Conservation (phyloP, 73 alveolate genomes). For the Uronychia binucleata region DNA sequence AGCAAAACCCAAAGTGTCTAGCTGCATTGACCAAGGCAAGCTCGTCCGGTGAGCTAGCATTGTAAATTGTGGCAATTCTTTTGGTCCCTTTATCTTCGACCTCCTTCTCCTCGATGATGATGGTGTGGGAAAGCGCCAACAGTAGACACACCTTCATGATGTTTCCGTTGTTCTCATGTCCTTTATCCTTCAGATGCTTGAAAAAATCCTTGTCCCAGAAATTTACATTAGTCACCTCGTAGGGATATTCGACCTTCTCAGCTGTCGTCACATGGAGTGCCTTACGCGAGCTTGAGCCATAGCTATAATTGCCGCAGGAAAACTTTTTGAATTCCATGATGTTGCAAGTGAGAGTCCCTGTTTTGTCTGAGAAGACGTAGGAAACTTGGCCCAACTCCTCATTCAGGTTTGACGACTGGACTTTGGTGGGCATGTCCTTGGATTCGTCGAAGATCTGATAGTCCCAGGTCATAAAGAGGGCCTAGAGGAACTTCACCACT, state of each 20-base stretch:
- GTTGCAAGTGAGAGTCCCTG: conserved; percentile 95
- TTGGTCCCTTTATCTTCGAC: conserved; percentile 68
- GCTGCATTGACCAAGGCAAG: conserved; percentile 83
- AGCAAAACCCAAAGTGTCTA: conserved; percentile 60
- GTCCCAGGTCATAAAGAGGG: conserved; percentile 60
- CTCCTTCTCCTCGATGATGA: conserved; percentile 15
- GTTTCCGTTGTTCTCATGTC: conserved; percentile 14
- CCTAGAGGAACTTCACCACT: conserved; percentile 60
- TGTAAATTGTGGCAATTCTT: conserved; percentile 40
- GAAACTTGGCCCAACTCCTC: conserved; percentile 91
- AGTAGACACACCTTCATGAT: conserved; percentile 21
- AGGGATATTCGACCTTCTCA: background rate
- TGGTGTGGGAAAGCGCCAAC: conserved; percentile 76
- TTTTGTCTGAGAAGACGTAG: conserved; percentile 89
- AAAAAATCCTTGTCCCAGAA: conserved; percentile 6
- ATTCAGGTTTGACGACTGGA: conserved; percentile 76
- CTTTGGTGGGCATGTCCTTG: conserved; percentile 48
- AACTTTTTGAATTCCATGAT: conserved; percentile 82
- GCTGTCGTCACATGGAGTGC: background rate
- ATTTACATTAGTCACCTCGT: conserved; percentile 23
- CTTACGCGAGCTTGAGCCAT: conserved; percentile 43
- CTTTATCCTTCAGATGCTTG: background rate
- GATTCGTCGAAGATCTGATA: conserved; percentile 21
- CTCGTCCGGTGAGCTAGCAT: conserved; percentile 92
- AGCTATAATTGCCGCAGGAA: conserved; percentile 52